A percentile compares a stretch with the other conserved stretches of the same genome.
These are phyloP conservation scores for Cystobasidiaceae sp. DNA, from an alignment of 1,284 basidiomycete genomes.

Conservation along the genomic window DNA sequence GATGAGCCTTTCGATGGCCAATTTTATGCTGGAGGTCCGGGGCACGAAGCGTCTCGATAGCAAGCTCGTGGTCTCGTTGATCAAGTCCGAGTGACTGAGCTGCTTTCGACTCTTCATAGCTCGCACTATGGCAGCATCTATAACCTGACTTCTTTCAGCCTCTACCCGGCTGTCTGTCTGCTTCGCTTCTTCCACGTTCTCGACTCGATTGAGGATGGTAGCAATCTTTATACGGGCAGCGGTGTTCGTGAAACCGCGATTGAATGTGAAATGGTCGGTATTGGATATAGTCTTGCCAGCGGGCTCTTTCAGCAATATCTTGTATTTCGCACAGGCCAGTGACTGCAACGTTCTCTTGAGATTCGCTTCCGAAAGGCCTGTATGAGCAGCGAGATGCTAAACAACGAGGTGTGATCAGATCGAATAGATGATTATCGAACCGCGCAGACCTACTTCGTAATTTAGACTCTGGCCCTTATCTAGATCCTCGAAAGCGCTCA, in stretches of 20 bases:
- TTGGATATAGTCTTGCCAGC: conserved; percentile 72
- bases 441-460: conserved; percentile 56
- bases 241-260: conserved; percentile 68
- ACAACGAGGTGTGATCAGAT: neutral
- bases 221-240: conserved; percentile 91
- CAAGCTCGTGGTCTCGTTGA: conserved; percentile 86
- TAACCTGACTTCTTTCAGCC: conserved; percentile 84
- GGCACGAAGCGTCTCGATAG: conserved; percentile 79
- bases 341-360: conserved; percentile 89
- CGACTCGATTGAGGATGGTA: conserved; percentile 78
- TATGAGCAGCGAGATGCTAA: conserved; percentile 56
- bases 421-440: neutral
- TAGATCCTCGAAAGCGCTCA: conserved; percentile 78
- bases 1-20: conserved; percentile 86
- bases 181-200: conserved; percentile 77
- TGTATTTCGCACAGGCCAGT: conserved; percentile 93
- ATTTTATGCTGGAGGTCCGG: conserved; percentile 80
- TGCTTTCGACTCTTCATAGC: conserved; percentile 96
- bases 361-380: conserved; percentile 68
- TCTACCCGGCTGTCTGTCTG: conserved; percentile 88
- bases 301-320: conserved; percentile 86
- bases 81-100: conserved; percentile 80
- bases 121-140: conserved; percentile 94
- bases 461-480: conserved; percentile 63
- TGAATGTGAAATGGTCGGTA: conserved; percentile 84